Conservation (phyloP, 2,329 filamentous ascomycete species). For the Metarhizium anisopliae region DNA sequence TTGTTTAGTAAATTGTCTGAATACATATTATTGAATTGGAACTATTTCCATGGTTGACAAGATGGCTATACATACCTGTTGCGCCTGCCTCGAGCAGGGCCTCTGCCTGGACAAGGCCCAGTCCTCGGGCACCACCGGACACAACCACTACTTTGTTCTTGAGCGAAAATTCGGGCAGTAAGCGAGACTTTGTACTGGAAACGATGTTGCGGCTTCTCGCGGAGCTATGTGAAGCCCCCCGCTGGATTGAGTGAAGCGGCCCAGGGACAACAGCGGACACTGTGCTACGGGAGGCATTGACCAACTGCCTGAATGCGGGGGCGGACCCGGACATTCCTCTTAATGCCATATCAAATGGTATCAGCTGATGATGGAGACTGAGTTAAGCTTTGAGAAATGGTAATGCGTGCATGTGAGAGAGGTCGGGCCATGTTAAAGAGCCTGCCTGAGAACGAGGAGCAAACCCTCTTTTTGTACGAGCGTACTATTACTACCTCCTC, state of each 20-base stretch:
- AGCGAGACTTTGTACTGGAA: background rate
- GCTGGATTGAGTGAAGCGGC: too few relatives aligned
- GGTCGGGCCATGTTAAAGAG: too few relatives aligned
- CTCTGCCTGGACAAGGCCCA: constrained; percentile 71
- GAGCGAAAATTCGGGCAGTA: constrained; percentile 67
- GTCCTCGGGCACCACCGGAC: constrained; percentile 66
- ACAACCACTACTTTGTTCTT: constrained; percentile 66
- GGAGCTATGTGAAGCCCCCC: background rate
- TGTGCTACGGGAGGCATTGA: constrained; percentile 13
- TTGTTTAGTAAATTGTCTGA: too few relatives aligned
- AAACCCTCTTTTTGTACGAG: too few relatives aligned
- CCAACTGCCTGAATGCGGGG: constrained; percentile 13
- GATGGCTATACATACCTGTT: constrained; percentile 33
- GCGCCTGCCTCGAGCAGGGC: constrained; percentile 74
- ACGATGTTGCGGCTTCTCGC: background rate
- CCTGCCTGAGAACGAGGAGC: too few relatives aligned
- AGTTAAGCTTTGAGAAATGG: too few relatives aligned
- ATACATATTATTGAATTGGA: background rate
- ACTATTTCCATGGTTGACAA: background rate
- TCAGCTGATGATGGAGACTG: too few relatives aligned
- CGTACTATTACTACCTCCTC: too few relatives aligned
- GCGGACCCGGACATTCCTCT: constrained; percentile 18
- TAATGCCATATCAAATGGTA: background rate
- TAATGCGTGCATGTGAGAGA: too few relatives aligned
- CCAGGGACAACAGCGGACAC: background rate